Percentiles rank a stretch among this genome's conserved stretches.
phyloP scores from a whole-genome alignment of 2,329 filamentous ascomycete species.

The Fusarium equiseti region DNA sequence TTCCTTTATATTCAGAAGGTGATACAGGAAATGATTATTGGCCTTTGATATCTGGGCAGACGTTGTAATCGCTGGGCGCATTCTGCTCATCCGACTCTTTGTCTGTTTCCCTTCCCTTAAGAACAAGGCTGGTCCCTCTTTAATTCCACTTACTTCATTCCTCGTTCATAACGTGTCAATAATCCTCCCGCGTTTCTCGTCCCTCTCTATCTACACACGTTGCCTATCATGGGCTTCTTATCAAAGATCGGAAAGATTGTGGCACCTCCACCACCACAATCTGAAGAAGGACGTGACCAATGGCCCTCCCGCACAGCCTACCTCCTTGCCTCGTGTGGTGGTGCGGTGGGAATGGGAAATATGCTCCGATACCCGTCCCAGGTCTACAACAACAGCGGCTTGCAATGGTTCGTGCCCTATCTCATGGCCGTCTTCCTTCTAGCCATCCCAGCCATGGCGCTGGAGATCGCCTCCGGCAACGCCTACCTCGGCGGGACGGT shows the following conservation, averaged over 20 bases:
- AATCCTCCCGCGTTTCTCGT: background rate
- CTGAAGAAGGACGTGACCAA: background rate
- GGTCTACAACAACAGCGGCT: constrained; percentile 6
- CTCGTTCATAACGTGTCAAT: background rate
- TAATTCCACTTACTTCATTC: background rate
- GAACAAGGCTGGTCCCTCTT: background rate
- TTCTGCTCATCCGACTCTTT: too few relatives aligned
- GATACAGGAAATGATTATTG: background rate
- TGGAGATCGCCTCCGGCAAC: constrained; percentile 75
- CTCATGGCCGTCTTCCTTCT: constrained; percentile 43
- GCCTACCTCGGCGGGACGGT: constrained; percentile 64
- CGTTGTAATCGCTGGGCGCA: background rate
- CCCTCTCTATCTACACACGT: background rate
- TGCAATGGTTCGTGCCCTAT: constrained; percentile 10
- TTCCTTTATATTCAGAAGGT: background rate
- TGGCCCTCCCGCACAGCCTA: background rate
- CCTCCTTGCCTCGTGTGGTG: background rate
- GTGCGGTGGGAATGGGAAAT: constrained; percentile 8
- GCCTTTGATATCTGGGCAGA: background rate
- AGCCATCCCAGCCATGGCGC: constrained; percentile 64
- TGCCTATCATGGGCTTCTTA: background rate
- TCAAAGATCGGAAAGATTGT: background rate
- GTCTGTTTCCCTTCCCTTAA: background rate
- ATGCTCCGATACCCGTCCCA: constrained; percentile 11
- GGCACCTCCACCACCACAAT: background rate